phyloP scores from a whole-genome alignment of 768 basidiomycete species.

The Leccinum sublutescens region DNA sequence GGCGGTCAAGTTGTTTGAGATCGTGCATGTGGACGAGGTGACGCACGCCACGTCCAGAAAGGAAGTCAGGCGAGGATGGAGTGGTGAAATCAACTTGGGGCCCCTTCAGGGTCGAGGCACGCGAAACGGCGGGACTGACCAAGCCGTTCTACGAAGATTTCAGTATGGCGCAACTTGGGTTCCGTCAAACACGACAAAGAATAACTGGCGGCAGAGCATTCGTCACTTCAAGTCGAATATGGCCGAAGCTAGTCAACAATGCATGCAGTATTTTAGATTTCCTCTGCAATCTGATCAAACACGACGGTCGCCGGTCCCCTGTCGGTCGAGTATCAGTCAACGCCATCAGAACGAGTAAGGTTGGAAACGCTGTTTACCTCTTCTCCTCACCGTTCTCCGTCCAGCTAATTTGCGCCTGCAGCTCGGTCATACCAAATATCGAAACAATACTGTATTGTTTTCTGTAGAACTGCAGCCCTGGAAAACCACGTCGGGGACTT shows the following conservation, averaged over 20 bases:
- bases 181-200: not conserved
- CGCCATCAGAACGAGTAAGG: not conserved
- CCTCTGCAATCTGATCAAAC: constrained; percentile 33
- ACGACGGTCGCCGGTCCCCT: constrained; percentile 33
- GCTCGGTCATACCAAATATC: constrained; percentile 43
- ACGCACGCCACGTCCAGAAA: not conserved
- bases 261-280: constrained; percentile 8
- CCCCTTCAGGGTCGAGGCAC: not conserved
- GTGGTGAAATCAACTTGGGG: not conserved
- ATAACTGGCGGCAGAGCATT: no score
- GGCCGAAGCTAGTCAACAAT: not conserved
- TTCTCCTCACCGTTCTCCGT: constrained; percentile 32
- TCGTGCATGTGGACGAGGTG: no score
- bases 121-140: not conserved
- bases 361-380: constrained; percentile 11
- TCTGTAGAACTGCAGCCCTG: constrained; percentile 29
- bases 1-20: no score
- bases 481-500: constrained; percentile 29
- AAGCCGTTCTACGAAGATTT: not conserved
- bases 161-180: not conserved
- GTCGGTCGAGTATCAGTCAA: constrained; percentile 1
- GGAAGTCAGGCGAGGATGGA: not conserved
- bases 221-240: not conserved
- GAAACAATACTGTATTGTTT: constrained; percentile 40
- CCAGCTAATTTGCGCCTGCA: constrained; percentile 49